Evolutionary conservation across 1,284 basidiomycete genomes (phyloP), one percentile per base, ranked within the genome.

Genomic region (Phellopilus nigrolimitatus): DNA sequence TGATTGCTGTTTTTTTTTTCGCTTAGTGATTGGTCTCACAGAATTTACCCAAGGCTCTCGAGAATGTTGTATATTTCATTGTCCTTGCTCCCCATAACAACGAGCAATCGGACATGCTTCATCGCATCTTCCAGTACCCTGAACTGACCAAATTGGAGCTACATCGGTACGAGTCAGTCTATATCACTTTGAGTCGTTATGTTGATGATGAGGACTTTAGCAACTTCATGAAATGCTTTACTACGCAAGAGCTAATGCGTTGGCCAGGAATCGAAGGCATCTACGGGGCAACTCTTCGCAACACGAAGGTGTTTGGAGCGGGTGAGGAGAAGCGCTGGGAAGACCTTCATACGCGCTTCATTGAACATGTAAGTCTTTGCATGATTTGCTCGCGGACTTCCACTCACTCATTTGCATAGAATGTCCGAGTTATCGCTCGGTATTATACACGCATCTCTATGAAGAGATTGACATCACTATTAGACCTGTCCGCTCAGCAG

Each of bases 361-460:
- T 98, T 54, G 97, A 99, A 70, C 97, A 99, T 71, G 93, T 95
- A 68, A 52, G 89, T 44, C 44, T 51, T 36, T 17, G 27, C 4
- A 41, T 43, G 31, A 31, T n/a, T n/a, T 50, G 34, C 53, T 37
- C 19, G 46, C 31, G 9, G 4, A 48, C n/a, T 38, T 43, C n/a
- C 31, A 44, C 47, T 50, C 58, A 15, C 31, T 15, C 9, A 38
- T 38, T 25, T 52, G 37, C 31, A 4, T 62, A 97, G 93, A 99
- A 99, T 66, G 88, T 99, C 61, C 94, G 97, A 46, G 92, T 97
- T 34, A 82, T 99, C 41, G 82, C 93, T 1, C 74, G 87, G 61
- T 99, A 99, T 73, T 99, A 99, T 71, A 95, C 90, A 7, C 84
- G 92, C 54, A 95, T 99, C 62, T 91, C 89, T 15, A 73, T 99